Conservation (phyloP, 345 rosid species). For the Streptanthus diversifolius region DNA sequence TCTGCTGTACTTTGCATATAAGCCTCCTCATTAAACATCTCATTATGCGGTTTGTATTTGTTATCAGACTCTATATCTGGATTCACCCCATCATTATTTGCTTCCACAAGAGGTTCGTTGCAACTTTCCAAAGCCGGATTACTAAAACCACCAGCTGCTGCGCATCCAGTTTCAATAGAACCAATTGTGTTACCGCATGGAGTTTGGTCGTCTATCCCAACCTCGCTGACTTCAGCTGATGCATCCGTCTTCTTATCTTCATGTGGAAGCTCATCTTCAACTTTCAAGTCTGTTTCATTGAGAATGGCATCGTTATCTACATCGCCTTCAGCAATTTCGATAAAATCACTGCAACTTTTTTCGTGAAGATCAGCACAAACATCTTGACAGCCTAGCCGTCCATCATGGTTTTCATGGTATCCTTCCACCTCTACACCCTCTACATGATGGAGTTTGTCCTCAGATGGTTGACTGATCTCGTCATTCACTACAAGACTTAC, state of each 20-base stretch:
- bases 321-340: constrained; percentile 36
- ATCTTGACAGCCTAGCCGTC: constrained; percentile 26
- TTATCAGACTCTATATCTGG: constrained; percentile 38
- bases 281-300: constrained; percentile 37
- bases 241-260: constrained; percentile 44
- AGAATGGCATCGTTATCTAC: constrained; percentile 24
- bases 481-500: constrained; percentile 30
- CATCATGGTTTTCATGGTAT: constrained; percentile 27
- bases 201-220: constrained; percentile 27
- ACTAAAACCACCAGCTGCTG: constrained; percentile 34
- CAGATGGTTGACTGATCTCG: constrained; percentile 27
- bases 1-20: constrained; percentile 38
- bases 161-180: constrained; percentile 26
- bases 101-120: constrained; percentile 39
- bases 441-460: constrained; percentile 28
- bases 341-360: constrained; percentile 22
- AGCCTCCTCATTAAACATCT: constrained; percentile 34
- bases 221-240: constrained; percentile 33
- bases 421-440: constrained; percentile 37
- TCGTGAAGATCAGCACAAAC: constrained; percentile 32
- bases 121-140: constrained; percentile 35
- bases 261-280: constrained; percentile 31
- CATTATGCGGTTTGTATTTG: constrained; percentile 34
- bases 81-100: constrained; percentile 36
- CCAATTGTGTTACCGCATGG: constrained; percentile 25